These are phyloP conservation scores for Saitoella complicata DNA, from an alignment of 805 yeast species.

Conservation along the genomic window DNA sequence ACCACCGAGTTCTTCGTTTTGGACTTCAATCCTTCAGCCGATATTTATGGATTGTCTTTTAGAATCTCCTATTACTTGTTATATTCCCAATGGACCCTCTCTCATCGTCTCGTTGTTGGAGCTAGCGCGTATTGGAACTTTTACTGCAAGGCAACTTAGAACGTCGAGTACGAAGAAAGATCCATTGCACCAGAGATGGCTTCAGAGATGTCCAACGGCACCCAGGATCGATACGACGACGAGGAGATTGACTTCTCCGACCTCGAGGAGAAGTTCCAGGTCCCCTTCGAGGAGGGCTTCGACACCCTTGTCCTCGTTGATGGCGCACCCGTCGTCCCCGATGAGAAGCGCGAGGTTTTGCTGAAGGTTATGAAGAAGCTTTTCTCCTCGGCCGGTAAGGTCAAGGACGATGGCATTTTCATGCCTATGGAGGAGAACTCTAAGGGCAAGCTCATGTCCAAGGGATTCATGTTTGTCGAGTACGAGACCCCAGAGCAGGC, in stretches of 20 bases:
- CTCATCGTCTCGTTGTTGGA: no score
- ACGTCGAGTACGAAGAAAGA: no score
- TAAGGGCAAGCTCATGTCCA: constrained; percentile 33
- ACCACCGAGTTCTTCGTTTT: no score
- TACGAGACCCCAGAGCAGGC: constrained; percentile 53
- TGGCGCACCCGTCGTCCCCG: constrained; percentile 94
- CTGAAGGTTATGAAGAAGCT: constrained; percentile 73
- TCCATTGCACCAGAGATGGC: no score
- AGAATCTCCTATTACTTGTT: no score
- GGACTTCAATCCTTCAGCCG: no score
- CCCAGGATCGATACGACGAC: constrained; percentile 20
- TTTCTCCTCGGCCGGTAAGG: constrained; percentile 61
- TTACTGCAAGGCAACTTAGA: no score
- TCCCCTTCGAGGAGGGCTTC: constrained; percentile 43
- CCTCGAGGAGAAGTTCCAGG: constrained; percentile 58
- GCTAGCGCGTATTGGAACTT: no score
- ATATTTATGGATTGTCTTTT: no score
- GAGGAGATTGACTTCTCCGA: constrained; percentile 58
- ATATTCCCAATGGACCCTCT: no score
- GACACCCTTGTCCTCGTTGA: constrained; percentile 75
- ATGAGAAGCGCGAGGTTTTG: constrained; percentile 65
- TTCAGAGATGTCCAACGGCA: no score
- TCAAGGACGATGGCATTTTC: constrained; percentile 46
- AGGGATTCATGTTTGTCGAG: constrained; percentile 71
- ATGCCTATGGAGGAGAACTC: constrained; percentile 63